Percentiles rank a stretch among this genome's conserved stretches.
These are phyloP conservation scores for Linum usitatissimum DNA, from an alignment of 345 rosid species.

Conservation along the genomic window DNA sequence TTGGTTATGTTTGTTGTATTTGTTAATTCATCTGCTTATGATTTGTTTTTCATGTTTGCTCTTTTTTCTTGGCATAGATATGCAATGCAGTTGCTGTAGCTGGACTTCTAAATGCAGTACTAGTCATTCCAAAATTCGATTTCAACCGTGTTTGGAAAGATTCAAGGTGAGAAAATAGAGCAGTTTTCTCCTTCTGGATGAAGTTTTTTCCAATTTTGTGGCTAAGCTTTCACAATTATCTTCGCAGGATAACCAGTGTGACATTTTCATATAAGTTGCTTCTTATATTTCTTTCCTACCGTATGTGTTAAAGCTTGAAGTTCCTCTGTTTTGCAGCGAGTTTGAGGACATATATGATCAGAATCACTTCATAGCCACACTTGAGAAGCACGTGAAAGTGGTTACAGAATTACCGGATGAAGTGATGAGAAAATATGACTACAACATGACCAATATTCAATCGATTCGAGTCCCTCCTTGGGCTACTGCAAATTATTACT, in stretches of 20 bases:
- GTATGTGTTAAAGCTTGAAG: not conserved
- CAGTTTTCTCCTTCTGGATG: not conserved
- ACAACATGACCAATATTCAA: slow-evolving; percentile 51
- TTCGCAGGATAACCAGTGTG: no score
- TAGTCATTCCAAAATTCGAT: slow-evolving; percentile 74
- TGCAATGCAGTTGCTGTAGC: slow-evolving; percentile 98
- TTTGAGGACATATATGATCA: slow-evolving; percentile 77
- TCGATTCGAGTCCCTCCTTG: slow-evolving; percentile 65
- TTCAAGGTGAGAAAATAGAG: slow-evolving; percentile 44
- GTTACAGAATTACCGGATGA: slow-evolving; percentile 62
- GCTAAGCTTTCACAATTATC: not conserved
- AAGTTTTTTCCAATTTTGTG: not conserved
- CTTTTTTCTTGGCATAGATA: slow-evolving; percentile 36
- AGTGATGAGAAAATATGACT: slow-evolving; percentile 44
- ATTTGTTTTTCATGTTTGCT: slow-evolving; percentile 7
- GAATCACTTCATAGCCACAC: slow-evolving; percentile 63
- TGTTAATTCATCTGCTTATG: slow-evolving; percentile 1
- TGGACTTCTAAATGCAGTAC: slow-evolving; percentile 67
- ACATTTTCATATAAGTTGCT: not conserved
- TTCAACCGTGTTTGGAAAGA: slow-evolving; percentile 82
- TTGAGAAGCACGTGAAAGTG: slow-evolving; percentile 57
- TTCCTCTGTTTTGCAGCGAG: slow-evolving; percentile 38
- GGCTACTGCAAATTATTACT: slow-evolving; percentile 61
- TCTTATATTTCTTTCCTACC: not conserved
- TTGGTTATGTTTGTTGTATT: not conserved